Evolutionary conservation across 73 alveolate species (phyloP).

Genomic region (Symbiodinium pilosum): DNA sequence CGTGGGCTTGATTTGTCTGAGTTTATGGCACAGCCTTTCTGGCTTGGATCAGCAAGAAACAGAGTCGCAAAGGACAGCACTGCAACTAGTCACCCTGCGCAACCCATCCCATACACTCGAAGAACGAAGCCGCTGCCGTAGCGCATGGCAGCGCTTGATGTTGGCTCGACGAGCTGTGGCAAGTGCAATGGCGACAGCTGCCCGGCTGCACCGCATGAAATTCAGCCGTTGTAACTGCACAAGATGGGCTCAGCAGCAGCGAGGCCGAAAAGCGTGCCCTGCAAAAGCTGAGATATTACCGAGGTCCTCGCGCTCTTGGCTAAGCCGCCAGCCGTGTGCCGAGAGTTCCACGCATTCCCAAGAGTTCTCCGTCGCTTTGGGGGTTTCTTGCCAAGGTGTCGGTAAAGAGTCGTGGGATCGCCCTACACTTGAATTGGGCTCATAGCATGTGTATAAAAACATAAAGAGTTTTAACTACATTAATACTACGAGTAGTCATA

Average conservation of each 20-base stretch:
- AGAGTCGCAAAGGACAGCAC: background rate
- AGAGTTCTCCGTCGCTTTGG: background rate
- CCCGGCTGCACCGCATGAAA: background rate
- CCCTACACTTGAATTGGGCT: background rate
- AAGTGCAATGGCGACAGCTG: background rate
- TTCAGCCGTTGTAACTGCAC: too few relatives aligned
- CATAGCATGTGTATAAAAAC: too few relatives aligned
- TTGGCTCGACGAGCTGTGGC: constrained; percentile 10
- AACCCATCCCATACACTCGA: background rate
- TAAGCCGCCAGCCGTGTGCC: background rate
- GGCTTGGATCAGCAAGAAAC: background rate
- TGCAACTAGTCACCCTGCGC: background rate
- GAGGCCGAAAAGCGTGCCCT: too few relatives aligned
- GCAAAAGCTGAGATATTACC: too few relatives aligned
- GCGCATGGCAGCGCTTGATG: background rate
- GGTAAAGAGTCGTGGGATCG: background rate
- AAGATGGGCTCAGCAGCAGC: too few relatives aligned
- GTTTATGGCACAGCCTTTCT: background rate
- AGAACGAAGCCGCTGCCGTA: too few relatives aligned
- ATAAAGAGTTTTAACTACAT: too few relatives aligned
- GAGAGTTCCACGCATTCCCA: background rate
- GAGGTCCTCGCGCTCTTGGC: background rate
- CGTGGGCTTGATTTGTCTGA: background rate
- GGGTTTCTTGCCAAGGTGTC: background rate
- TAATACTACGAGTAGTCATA: too few relatives aligned